Evolutionary conservation across 192 early-diverging fungal genomes (phyloP).

Genomic region (Irineochytrium annulatum): DNA sequence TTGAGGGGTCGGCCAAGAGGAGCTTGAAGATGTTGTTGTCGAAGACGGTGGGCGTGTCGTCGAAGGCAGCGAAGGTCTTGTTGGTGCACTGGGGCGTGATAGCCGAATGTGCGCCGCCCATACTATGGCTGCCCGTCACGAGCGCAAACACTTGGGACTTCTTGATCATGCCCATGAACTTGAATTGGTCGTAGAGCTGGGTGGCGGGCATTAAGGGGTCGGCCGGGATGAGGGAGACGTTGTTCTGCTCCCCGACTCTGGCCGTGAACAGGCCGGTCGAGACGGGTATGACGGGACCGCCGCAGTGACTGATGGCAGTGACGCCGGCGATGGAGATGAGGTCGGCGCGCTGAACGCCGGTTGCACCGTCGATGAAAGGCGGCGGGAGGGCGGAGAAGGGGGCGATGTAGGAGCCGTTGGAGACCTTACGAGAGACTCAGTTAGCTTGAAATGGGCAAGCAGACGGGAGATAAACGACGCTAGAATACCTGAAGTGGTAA

Average conservation of each 20-base stretch:
- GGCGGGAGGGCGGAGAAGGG: too few species aligned
- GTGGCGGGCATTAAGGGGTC: conserved; percentile 5
- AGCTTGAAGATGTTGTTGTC: conserved; percentile 38
- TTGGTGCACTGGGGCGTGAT: conserved; percentile 28
- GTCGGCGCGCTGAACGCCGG: too few species aligned
- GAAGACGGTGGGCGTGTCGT: conserved; percentile 33
- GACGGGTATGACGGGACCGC: conserved; percentile 24
- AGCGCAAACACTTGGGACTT: conserved; percentile 29
- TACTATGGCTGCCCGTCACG: conserved; percentile 25
- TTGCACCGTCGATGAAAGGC: too few species aligned
- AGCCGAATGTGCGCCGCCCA: conserved; percentile 20
- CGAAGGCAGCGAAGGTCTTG: conserved; percentile 27
- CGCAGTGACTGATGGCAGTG: conserved; percentile 20
- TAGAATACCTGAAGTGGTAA: too few species aligned
- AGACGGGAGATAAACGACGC: too few species aligned
- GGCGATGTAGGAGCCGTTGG: too few species aligned
- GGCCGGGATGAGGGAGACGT: not conserved
- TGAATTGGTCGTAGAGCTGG: not conserved
- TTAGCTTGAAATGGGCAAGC: too few species aligned
- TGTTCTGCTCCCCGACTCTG: not conserved
- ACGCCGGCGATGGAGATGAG: not conserved
- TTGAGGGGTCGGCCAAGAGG: conserved; percentile 11
- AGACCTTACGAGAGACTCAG: too few species aligned
- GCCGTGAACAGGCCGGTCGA: conserved; percentile 11
- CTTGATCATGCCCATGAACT: conserved; percentile 11